Conservation (phyloP, 192 early-diverging fungal genomes). For the Coemansia sp. region DNA sequence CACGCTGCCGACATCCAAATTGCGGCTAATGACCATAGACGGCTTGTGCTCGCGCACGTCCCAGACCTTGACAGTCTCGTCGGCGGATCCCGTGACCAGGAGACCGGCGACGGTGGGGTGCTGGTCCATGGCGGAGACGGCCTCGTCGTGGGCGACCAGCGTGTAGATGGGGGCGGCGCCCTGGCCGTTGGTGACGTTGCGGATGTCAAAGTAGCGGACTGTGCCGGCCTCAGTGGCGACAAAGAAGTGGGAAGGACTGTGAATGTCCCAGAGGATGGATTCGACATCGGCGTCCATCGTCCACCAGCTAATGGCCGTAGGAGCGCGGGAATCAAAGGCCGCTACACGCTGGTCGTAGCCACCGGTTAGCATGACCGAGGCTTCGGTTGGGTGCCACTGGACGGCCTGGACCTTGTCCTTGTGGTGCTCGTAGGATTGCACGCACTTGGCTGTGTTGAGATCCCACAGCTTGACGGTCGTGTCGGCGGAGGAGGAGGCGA, state of each 20-base stretch:
- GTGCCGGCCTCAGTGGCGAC: slow-evolving; percentile 90
- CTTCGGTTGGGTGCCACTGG: slow-evolving; percentile 86
- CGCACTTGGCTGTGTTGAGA: slow-evolving; percentile 66
- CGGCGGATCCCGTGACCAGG: slow-evolving; percentile 88
- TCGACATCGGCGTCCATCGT: slow-evolving; percentile 84
- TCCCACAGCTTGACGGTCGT: slow-evolving; percentile 99
- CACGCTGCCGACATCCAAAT: slow-evolving; percentile 80
- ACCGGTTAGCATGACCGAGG: slow-evolving; percentile 84
- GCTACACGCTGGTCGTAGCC: slow-evolving; percentile 86
- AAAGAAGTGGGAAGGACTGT: slow-evolving; percentile 72
- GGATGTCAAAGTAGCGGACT: slow-evolving; percentile 86
- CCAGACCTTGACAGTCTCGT: slow-evolving; percentile 95
- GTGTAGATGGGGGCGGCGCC: slow-evolving; percentile 69
- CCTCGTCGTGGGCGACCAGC: slow-evolving; percentile 89
- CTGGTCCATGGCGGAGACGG: slow-evolving; percentile 86
- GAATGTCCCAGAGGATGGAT: slow-evolving; percentile 87
- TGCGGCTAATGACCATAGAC: slow-evolving; percentile 80
- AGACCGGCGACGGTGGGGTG: slow-evolving; percentile 74
- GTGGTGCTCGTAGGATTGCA: slow-evolving; percentile 83
- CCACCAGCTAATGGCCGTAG: slow-evolving; percentile 68
- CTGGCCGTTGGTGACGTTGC: slow-evolving; percentile 39
- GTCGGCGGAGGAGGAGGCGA: slow-evolving; percentile 94
- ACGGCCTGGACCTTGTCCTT: slow-evolving; percentile 88
- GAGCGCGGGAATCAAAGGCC: slow-evolving; percentile 91
- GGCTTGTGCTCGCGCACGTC: slow-evolving; percentile 69